Percentiles rank a stretch among this genome's conserved stretches.
These are phyloP conservation scores for Potentilla sterilis DNA, from an alignment of 306 rosid genomes.

Conservation along the genomic window DNA sequence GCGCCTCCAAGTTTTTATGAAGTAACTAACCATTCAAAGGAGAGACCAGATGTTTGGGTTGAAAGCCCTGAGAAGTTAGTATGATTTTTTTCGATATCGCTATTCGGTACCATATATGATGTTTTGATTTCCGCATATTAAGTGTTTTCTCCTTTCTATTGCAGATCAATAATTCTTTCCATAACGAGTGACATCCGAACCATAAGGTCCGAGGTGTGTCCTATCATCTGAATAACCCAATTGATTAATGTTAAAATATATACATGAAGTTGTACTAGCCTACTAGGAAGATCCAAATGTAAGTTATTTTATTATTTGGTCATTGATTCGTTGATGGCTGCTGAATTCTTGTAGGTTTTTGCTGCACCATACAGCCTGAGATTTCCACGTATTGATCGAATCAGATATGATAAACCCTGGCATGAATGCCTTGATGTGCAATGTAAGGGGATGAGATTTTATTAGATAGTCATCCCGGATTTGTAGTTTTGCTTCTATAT, in stretches of 20 bases:
- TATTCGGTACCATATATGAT: background rate
- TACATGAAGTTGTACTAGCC: background rate
- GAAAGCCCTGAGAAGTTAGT: slow-evolving; percentile 92
- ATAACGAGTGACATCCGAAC: slow-evolving; percentile 96
- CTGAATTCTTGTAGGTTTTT: slow-evolving; percentile 58
- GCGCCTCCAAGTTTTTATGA: slow-evolving; percentile 83
- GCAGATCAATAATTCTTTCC: slow-evolving; percentile 57
- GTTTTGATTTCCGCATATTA: slow-evolving; percentile 14
- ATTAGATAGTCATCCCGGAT: slow-evolving; percentile 16
- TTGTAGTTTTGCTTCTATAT: background rate
- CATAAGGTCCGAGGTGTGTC: slow-evolving; percentile 80
- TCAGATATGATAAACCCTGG: slow-evolving; percentile 93
- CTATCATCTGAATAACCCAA: slow-evolving; percentile 15
- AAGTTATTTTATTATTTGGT: background rate
- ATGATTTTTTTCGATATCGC: slow-evolving; percentile 16
- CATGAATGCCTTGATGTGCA: slow-evolving; percentile 94
- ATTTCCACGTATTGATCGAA: slow-evolving; percentile 93
- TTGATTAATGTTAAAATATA: background rate
- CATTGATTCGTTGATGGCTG: slow-evolving; percentile 7
- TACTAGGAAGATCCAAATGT: background rate
- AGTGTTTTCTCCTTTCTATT: slow-evolving; percentile 12
- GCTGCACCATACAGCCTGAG: slow-evolving; percentile 89
- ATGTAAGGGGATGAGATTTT: slow-evolving; percentile 46
- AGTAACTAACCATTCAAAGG: slow-evolving; percentile 90
- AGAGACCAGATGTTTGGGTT: slow-evolving; percentile 95